phyloP scores from a whole-genome alignment of 495 filamentous ascomycete species.

The Penicillium tannophilum region DNA sequence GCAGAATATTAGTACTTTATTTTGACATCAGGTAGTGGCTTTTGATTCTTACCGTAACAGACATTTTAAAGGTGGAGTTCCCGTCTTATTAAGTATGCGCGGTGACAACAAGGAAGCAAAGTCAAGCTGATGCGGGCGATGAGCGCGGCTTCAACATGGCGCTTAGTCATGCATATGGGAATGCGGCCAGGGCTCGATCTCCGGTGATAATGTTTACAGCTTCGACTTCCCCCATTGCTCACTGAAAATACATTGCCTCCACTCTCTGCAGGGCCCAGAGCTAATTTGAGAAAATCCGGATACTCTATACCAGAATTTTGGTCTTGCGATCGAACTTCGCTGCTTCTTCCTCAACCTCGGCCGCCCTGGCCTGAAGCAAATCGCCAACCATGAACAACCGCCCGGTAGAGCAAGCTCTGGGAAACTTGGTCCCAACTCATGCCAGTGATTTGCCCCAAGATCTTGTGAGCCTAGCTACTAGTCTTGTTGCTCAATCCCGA shows the following conservation, averaged over 20 bases:
- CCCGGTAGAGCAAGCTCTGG: conserved; percentile 74
- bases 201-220: conserved; percentile 14
- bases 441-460: conserved; percentile 69
- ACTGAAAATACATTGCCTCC: not conserved
- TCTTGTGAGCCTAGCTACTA: conserved; percentile 74
- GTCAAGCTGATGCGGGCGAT: conserved; percentile 11
- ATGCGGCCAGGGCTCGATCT: conserved; percentile 7
- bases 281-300: not conserved
- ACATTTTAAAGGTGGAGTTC: conserved; percentile 24
- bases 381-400: conserved; percentile 51
- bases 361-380: conserved; percentile 7
- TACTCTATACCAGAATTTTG: not conserved
- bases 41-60: conserved; percentile 33
- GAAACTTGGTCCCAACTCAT: conserved; percentile 76
- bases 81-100: not conserved
- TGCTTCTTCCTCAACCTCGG: not conserved
- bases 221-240: not conserved
- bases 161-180: conserved; percentile 28
- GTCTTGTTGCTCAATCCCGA: conserved; percentile 84
- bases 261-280: not conserved
- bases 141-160: conserved; percentile 11
- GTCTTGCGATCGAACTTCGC: not conserved
- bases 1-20: conserved; percentile 19
- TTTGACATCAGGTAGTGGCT: not conserved
- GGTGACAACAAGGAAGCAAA: conserved; percentile 5